These are phyloP conservation scores for Aegilops sharonensis DNA, from an alignment of 176 grass and related monocot species.

Conservation along the genomic window DNA sequence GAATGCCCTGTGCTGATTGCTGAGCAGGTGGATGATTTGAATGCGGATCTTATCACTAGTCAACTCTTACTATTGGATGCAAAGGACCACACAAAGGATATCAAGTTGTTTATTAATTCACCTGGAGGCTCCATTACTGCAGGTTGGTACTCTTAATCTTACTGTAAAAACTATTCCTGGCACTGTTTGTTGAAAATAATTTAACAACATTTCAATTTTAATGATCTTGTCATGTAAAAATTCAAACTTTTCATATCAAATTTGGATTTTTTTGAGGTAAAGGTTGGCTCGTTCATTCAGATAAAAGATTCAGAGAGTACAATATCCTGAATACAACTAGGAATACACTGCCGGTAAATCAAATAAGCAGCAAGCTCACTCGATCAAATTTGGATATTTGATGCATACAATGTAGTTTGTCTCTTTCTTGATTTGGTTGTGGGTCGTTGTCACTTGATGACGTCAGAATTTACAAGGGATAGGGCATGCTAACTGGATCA, in stretches of 20 bases:
- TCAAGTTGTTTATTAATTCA: slow-evolving; percentile 96
- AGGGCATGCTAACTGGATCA: not conserved
- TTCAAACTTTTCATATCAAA: slow-evolving; percentile 2
- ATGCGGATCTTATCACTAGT: slow-evolving; percentile 83
- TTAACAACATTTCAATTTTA: not conserved
- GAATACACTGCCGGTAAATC: too few relatives aligned
- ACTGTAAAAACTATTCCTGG: slow-evolving; percentile 14
- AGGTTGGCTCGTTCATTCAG: too few relatives aligned
- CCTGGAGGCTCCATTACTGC: slow-evolving; percentile 87
- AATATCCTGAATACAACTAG: too few relatives aligned
- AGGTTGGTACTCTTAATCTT: slow-evolving; percentile 48
- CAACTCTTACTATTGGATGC: slow-evolving; percentile 92
- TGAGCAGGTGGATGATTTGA: slow-evolving; percentile 77
- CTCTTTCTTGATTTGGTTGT: not conserved
- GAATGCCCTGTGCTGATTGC: slow-evolving; percentile 30
- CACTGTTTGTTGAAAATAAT: slow-evolving; percentile 3
- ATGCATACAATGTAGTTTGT: not conserved
- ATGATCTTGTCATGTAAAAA: not conserved
- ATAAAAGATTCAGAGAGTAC: too few relatives aligned
- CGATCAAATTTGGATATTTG: slow-evolving; percentile 22
- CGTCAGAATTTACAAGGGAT: not conserved
- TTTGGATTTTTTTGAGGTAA: slow-evolving; percentile 16
- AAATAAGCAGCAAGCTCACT: too few relatives aligned
- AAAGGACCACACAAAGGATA: slow-evolving; percentile 78
- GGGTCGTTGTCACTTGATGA: not conserved